Base-by-base conservation (phyloP, 164 flowering plant genomes). In the Chimonanthus praecox region DNA sequence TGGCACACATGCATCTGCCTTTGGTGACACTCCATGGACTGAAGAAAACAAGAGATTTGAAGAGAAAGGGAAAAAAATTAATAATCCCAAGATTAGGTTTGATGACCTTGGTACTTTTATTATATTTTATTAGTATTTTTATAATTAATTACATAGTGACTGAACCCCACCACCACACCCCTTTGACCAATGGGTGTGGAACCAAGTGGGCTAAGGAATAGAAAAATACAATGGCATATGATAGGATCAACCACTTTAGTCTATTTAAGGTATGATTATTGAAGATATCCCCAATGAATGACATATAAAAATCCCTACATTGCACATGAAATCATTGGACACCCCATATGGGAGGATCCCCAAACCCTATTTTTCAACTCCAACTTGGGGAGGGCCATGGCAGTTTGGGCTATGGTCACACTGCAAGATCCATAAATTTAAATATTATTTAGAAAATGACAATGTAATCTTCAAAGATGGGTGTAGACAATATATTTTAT, bases 1-100 rank as follows among this genome's bases (percentile, higher is more conserved):
- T 46, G 63, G 46, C 73, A 68, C 75, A 74, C 51, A 74, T 68
- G 71, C 67, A 74, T 47, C 68, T 74, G 75, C 77, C 76, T 70
- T 67, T 70, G 72, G 69, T 43, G 72, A 79, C 64, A 68, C 64
- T 71, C 70, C 77, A 51, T 74, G 60, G 46, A 47, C 10, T 20
- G n/a, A 13, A 67, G 20, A 46, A 10, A 15, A 7, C 44, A 13
- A 48, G 20, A 54, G 20, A 20, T 20, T 13, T 8, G 10, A 11
- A 33, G 33, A 33, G 33, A 4, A 67, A 6, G 6, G 47, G 9
- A 13, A 16, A 48, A 49, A 68, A 33, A 67, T 43, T 49, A 68
- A 50, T 43, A 69, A 64, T 77, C 58, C 68, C 44, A 58, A 73
- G 4, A 58, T 50, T 51, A 69, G 64, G 62, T 62, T 48, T 48